These are phyloP conservation scores for Nakaseomyces sp. DNA, from an alignment of 1,139 yeast genomes.

Conservation along the genomic window DNA sequence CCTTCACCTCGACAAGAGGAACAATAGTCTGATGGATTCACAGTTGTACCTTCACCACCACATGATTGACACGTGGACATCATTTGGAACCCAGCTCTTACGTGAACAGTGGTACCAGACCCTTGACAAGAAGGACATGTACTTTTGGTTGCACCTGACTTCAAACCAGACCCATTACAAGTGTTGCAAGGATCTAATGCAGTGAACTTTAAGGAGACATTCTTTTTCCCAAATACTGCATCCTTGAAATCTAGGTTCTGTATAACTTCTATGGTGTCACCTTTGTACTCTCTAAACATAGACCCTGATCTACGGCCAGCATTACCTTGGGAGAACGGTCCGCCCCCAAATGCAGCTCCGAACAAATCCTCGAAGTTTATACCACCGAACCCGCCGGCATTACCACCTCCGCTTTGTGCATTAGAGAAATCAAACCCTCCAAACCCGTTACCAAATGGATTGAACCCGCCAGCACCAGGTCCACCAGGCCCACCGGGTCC, in stretches of 20 bases:
- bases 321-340: conserved; percentile 29
- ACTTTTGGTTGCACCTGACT: conserved; percentile 61
- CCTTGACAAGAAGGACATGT: conserved; percentile 91
- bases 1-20: conserved; percentile 82
- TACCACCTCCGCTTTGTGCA: conserved; percentile 34
- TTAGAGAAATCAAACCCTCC: conserved; percentile 34
- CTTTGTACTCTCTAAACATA: conserved; percentile 65
- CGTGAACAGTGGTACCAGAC: conserved; percentile 81
- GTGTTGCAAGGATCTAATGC: conserved; percentile 70
- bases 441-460: conserved; percentile 41
- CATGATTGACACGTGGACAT: conserved; percentile 85
- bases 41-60: conserved; percentile 78
- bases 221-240: conserved; percentile 69
- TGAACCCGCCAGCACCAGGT: conserved; percentile 38
- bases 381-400: conserved; percentile 34
- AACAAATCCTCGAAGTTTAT: conserved; percentile 83
- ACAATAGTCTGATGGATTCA: conserved; percentile 66
- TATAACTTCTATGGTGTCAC: conserved; percentile 79
- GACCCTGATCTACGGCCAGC: conserved; percentile 28
- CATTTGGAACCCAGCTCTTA: conserved; percentile 96
- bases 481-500: conserved; percentile 52
- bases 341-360: conserved; percentile 57
- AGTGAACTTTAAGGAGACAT: conserved; percentile 56
- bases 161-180: conserved; percentile 81
- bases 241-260: conserved; percentile 75